Evolutionary conservation across 306 rosid genomes (phyloP).

Genomic region (Trifolium fragiferum): DNA sequence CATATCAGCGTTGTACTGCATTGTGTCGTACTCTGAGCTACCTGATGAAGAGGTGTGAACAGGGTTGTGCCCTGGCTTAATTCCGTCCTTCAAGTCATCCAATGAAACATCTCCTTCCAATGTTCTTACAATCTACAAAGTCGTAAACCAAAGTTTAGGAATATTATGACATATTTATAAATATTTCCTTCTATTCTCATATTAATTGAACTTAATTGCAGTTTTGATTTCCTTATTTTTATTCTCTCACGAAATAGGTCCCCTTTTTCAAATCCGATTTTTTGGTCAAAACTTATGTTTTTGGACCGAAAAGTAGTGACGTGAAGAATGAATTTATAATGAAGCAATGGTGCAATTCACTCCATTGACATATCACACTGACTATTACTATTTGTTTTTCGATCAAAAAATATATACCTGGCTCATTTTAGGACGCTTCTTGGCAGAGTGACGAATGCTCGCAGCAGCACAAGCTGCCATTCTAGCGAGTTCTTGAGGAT

Average conservation of each 20-base stretch:
- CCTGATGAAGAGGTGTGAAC: constrained; percentile 36
- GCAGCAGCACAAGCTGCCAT: constrained; percentile 87
- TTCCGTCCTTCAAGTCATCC: constrained; percentile 72
- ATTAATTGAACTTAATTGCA: too few species aligned
- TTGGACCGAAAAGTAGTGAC: too few species aligned
- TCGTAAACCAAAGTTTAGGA: not conserved
- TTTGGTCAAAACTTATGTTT: too few species aligned
- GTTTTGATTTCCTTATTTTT: too few species aligned
- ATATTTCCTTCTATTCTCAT: not conserved
- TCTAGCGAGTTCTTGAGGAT: constrained; percentile 64
- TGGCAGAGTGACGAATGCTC: constrained; percentile 84
- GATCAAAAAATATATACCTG: constrained; percentile 52
- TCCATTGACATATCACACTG: not conserved
- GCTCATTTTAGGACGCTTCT: constrained; percentile 86
- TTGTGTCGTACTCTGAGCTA: constrained; percentile 64
- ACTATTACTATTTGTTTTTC: not conserved
- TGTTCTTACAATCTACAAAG: constrained; percentile 67
- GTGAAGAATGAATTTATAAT: not conserved
- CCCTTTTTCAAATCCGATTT: too few species aligned
- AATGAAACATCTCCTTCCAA: constrained; percentile 75
- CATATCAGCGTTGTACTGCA: constrained; percentile 64
- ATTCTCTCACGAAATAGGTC: too few species aligned
- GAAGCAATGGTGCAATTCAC: not conserved
- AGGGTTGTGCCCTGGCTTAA: constrained; percentile 41
- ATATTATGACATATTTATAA: not conserved